A percentile compares a stretch with the other conserved stretches of the same genome.
These are phyloP conservation scores for Schizophyllum commune DNA, from an alignment of 1,284 basidiomycete species.

Conservation along the genomic window DNA sequence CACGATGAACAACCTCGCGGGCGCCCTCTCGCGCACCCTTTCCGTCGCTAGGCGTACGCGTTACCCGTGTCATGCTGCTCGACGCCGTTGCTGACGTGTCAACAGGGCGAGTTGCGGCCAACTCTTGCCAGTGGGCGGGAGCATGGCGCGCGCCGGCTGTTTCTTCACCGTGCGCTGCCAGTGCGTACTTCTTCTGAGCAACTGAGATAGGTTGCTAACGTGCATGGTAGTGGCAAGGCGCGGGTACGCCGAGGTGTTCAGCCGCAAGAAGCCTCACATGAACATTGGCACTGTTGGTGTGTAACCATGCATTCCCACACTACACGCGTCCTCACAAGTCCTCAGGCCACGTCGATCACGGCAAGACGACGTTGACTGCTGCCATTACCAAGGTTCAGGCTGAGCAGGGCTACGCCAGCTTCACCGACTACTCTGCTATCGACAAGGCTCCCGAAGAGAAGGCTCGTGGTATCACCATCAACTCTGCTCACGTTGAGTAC, in stretches of 20 bases:
- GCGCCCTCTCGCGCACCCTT: not conserved
- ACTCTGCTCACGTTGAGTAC: constrained; percentile 94
- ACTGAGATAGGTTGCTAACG: not conserved
- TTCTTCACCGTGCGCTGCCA: not conserved
- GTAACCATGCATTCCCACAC: constrained; percentile 15
- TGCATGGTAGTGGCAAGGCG: constrained; percentile 25
- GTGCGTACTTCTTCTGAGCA: constrained; percentile 18
- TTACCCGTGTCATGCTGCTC: not conserved
- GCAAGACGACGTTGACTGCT: constrained; percentile 96
- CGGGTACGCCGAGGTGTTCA: constrained; percentile 77
- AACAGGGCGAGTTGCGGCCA: not conserved
- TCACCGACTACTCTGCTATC: constrained; percentile 96
- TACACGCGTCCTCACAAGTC: constrained; percentile 9
- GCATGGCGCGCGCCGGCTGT: not conserved
- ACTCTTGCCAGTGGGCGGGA: not conserved
- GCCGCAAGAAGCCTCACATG: constrained; percentile 90
- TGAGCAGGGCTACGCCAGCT: constrained; percentile 78
- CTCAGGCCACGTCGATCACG: constrained; percentile 86
- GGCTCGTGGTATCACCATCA: constrained; percentile 99
- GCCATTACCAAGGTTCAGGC: constrained; percentile 97
- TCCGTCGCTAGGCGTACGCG: not conserved
- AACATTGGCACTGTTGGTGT: constrained; percentile 92
- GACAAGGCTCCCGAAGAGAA: constrained; percentile 99
- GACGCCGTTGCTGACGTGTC: not conserved
- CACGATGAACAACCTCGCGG: not conserved